Base-by-base conservation (phyloP, 495 filamentous ascomycete genomes). In the Friedmanniomyces simplex region DNA sequence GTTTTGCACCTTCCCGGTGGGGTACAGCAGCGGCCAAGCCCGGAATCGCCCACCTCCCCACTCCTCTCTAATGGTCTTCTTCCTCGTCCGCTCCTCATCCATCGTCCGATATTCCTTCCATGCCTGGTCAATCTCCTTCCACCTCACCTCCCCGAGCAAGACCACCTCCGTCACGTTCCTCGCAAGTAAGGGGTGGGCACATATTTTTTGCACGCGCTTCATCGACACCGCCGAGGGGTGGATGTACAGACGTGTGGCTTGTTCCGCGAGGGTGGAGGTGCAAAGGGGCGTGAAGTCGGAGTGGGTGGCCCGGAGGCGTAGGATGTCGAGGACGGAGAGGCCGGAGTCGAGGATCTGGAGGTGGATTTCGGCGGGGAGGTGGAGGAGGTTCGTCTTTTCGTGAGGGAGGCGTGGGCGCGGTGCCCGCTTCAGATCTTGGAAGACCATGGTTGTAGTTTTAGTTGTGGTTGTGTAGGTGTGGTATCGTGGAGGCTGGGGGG, bases 81-180 rank as follows among this genome's bases (percentile, higher is more conserved):
- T n/a, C 32, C 14, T 34, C 2, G 14, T 20, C 11, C n/a, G n/a
- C 32, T 26, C 24, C 59, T 49, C n/a, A n/a, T n/a, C n/a, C n/a
- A n/a, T n/a, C n/a, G n/a, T n/a, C n/a, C n/a, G n/a, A n/a, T n/a
- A n/a, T n/a, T n/a, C n/a, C n/a, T n/a, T n/a, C n/a, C n/a, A n/a
- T n/a, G n/a, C n/a, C n/a, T n/a, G n/a, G 54, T 63, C 60, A 63
- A 67, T 65, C 57, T 65, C 65, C 53, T 59, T 64, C 64, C 65
- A 63, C 55, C 57, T 61, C 60, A 63, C 56, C 54, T 57, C 11
- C 1, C 43, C 42, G n/a, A 58, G 55, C 10, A 58, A 14, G 7
- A 52, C 48, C 13, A 58, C 13, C 16, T 52, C 55, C 37, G 41
- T 7, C 13, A 58, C 26, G 30, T 52, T 2, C 37, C 43, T 18